Percentiles rank a stretch among this genome's conserved stretches.
phyloP scores from a whole-genome alignment of 805 yeast genomes.

The Zygosaccharomyces rouxii region DNA sequence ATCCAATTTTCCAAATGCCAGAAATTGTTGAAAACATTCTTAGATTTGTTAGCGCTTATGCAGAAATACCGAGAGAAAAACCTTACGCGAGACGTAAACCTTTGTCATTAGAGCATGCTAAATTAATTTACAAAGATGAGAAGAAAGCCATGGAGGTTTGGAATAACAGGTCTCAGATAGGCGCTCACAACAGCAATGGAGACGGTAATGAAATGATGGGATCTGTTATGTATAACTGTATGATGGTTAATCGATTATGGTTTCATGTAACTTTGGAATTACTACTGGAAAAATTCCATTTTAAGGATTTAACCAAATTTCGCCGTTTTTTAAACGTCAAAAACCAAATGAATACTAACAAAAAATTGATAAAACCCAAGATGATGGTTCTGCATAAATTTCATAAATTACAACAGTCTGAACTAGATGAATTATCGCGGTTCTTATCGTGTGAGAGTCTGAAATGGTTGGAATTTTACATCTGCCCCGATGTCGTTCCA shows the following conservation, averaged over 20 bases:
- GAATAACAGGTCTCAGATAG: conserved; percentile 26
- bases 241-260: conserved; percentile 69
- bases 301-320: conserved; percentile 47
- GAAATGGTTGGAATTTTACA: conserved; percentile 72
- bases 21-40: conserved; percentile 66
- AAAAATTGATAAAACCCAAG: conserved; percentile 32
- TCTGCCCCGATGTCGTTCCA: conserved; percentile 72
- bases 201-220: not conserved
- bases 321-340: conserved; percentile 34
- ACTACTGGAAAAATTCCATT: conserved; percentile 51
- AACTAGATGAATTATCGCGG: conserved; percentile 46
- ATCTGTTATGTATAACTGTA: conserved; percentile 51
- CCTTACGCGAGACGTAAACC: conserved; percentile 65
- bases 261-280: conserved; percentile 49
- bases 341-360: conserved; percentile 3
- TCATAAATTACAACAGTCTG: conserved; percentile 47
- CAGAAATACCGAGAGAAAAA: conserved; percentile 56
- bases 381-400: conserved; percentile 65
- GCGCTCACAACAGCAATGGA: not conserved
- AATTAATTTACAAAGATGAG: conserved; percentile 56
- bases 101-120: conserved; percentile 61
- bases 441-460: conserved; percentile 45
- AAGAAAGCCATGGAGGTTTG: conserved; percentile 44
- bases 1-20: conserved; percentile 63
- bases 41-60: conserved; percentile 53